Evolutionary conservation across 441 rosid genomes (phyloP).

Genomic region (Breynia disticha): DNA sequence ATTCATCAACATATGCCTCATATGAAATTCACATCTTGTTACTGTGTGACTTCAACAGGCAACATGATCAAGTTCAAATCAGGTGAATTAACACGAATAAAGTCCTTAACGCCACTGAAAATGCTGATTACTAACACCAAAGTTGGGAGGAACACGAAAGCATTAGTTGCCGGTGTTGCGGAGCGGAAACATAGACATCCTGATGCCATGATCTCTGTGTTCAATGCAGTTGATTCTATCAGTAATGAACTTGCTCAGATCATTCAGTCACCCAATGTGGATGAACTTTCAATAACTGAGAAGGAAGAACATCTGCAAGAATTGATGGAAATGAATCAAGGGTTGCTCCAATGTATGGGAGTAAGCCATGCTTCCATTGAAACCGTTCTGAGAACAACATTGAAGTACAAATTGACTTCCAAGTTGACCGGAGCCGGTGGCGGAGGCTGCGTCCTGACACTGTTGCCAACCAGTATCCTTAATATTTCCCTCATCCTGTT

Average conservation of each 20-base stretch:
- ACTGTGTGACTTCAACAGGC: conserved; percentile 32
- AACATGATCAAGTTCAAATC: conserved; percentile 80
- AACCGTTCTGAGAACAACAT: conserved; percentile 58
- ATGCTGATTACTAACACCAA: conserved; percentile 88
- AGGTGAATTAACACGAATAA: conserved; percentile 53
- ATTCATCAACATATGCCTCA: not conserved
- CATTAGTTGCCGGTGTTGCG: conserved; percentile 79
- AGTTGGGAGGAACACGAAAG: conserved; percentile 85
- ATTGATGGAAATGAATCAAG: conserved; percentile 92
- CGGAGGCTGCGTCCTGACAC: conserved; percentile 83
- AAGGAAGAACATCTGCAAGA: conserved; percentile 67
- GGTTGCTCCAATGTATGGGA: conserved; percentile 79
- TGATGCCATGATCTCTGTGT: conserved; percentile 55
- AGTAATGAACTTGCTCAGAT: conserved; percentile 55
- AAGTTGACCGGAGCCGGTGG: conserved; percentile 96
- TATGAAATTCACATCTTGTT: too few relatives aligned
- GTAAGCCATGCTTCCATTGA: conserved; percentile 85
- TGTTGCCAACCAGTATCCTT: conserved; percentile 86
- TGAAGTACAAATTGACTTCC: conserved; percentile 70
- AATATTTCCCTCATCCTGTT: not conserved
- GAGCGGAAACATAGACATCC: conserved; percentile 66
- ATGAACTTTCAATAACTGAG: conserved; percentile 33
- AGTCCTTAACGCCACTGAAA: conserved; percentile 48
- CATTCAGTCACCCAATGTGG: conserved; percentile 46
- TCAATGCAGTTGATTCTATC: conserved; percentile 69